Base-by-base conservation (phyloP, 768 basidiomycete genomes). In the Tricholoma flavovirens region DNA sequence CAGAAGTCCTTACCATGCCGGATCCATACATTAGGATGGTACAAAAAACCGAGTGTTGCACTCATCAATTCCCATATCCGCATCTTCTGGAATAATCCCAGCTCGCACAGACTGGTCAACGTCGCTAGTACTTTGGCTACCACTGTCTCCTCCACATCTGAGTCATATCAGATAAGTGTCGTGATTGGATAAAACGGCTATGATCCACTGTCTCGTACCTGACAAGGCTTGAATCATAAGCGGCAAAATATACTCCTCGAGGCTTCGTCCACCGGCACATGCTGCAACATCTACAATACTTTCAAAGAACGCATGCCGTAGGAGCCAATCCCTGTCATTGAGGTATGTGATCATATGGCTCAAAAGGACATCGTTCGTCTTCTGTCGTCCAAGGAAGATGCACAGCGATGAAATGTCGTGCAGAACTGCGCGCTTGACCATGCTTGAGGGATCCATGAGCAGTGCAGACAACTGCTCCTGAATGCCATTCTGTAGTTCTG, bases 21-120 rank as follows among this genome's bases (percentile, higher is more conserved):
- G 68, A 98, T 91, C 96, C 96, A 98, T 19, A 85, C 73, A 67
- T 97, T 95, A 0, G 97, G 96, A 68, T 99, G 97, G 62, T 92
- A 96, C 51, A 98, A 73, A 69, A 98, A 95, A 1, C 90, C 90
- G 29, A 93, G 72, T 0, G 88, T 87, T 0, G 87, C 85, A 53
- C 88, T 89, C 84, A 96, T 91, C 33, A 98, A 76, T 62, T 98
- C 97, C 95, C 97, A 98, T 56, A 97, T 85, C n/a, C 90, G 83
- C 84, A 92, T 90, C 71, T 93, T 93, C 69, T 89, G 86, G 71
- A 98, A 90, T 3, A 98, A 72, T 0, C 92, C 90, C 7, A 97
- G 78, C 66, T 95, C 91, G 59, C 91, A 92, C 14, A 98, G 78
- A 63, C 88, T 93, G 0, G 92, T 92, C 55, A 98, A 75, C 2